Evolutionary conservation across 257 asterid species (phyloP), one percentile per base, ranked within the genome.

Genomic region (Verbascum thapsus): DNA sequence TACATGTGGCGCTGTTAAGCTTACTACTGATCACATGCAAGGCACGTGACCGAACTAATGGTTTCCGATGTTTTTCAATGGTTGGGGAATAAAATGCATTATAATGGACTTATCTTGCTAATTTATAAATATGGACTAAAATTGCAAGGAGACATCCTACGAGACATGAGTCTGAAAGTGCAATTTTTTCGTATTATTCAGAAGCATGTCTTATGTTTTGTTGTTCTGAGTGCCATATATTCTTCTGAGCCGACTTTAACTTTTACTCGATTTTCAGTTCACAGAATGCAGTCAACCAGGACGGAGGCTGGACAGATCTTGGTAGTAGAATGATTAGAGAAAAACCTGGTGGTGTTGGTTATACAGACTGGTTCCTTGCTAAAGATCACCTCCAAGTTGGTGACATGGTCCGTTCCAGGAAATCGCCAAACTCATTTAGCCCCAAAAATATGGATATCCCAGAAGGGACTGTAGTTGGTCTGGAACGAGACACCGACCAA

Each of bases 351-450:
- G 78, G 76, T 40, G 52, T 50, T 51, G 87, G 92, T 49, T 80
- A 84, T 63, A 79, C 80, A 1, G 80, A 81, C 72, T 91, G 98
- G 98, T 82, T 88, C 70, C 83, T 91, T 45, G 78, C 83, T n/a
- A 91, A 86, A 77, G 95, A 88, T 66, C 85, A 75, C 68, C 85
- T 86, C 30, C 94, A 84, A 75, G 78, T 91, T 7, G 87, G 91
- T 18, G 98, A 91, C 67, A 65, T 55, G 44, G 90, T 91, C 16
- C 80, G 98, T 19, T 88, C 98, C n/a, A 84, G 96, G 70, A 91
- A 84, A 66, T 72, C 82, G 11, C 82, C 79, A 2, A 74, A 82
- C 71, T 82, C 90, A 1, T 76, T 80, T 83, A 78, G 78, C 76
- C 77, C 88, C 17, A 77, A 81, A 62, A 86, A 73, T 53, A 81